phyloP scores from a whole-genome alignment of 371 early-diverging fungal species.

The Chytridiales sp. region DNA sequence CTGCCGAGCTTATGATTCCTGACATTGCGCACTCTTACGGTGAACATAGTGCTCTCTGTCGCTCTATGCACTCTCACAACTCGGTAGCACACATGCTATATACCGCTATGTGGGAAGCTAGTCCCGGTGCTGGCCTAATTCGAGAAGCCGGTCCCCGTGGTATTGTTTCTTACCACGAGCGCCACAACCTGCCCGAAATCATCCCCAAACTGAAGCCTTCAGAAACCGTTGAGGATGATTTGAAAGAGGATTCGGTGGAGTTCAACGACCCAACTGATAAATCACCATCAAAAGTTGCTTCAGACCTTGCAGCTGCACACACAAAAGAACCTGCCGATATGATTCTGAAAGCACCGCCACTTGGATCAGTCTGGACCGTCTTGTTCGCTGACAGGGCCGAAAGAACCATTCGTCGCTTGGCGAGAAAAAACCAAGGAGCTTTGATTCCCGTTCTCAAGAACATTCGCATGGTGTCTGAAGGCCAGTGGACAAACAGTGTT shows the following conservation, averaged over 20 bases:
- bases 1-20: conserved; percentile 3
- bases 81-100: no score
- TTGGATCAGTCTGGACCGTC: conserved; percentile 17
- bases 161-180: no score
- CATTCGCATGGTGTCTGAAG: conserved; percentile 17
- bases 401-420: conserved; percentile 3
- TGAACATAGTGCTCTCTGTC: no score
- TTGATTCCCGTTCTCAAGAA: conserved; percentile 22
- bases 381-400: conserved; percentile 12
- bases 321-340: neutral
- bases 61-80: no score
- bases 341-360: conserved; percentile 15
- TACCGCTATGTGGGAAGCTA: neutral
- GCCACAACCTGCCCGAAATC: no score
- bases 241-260: no score
- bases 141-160: no score
- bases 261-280: no score
- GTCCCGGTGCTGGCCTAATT: neutral
- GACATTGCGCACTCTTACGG: conserved; percentile 14
- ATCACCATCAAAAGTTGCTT: no score
- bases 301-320: conserved; percentile 2
- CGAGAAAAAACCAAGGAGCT: conserved; percentile 4
- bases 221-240: no score
- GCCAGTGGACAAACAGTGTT: conserved; percentile 20
- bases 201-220: no score